These are phyloP conservation scores for Cordyceps tenuipes DNA, from an alignment of 2,329 filamentous ascomycete genomes.

Conservation along the genomic window DNA sequence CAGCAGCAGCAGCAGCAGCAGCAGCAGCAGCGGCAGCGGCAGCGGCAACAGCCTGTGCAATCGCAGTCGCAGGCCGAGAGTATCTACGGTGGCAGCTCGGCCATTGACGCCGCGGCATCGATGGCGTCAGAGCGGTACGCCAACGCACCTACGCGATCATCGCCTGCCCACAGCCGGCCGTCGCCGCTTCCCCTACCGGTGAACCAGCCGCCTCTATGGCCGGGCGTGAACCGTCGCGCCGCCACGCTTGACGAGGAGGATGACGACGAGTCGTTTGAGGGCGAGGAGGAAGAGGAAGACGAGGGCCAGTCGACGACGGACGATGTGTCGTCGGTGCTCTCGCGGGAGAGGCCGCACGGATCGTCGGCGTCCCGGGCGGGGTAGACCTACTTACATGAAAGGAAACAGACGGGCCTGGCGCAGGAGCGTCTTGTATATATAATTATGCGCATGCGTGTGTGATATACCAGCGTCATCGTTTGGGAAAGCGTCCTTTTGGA, in stretches of 20 bases:
- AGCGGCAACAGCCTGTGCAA: background rate
- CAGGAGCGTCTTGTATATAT: background rate
- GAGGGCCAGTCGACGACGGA: constrained; percentile 23
- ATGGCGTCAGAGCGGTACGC: background rate
- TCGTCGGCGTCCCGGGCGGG: background rate
- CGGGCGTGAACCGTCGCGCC: constrained; percentile 28
- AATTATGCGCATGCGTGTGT: background rate
- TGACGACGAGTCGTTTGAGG: constrained; percentile 21
- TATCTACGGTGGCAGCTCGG: constrained; percentile 4
- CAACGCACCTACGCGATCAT: constrained; percentile 13
- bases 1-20: background rate
- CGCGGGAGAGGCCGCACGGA: constrained; percentile 3
- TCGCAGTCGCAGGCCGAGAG: background rate
- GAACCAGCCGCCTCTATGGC: constrained; percentile 35
- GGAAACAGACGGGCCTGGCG: background rate
- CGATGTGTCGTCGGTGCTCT: constrained; percentile 15
- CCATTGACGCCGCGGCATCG: background rate
- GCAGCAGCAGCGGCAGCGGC: too few species aligned
- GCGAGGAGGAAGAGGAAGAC: constrained; percentile 25
- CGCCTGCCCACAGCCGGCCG: constrained; percentile 17
- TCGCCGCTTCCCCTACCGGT: constrained; percentile 17
- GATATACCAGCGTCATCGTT: background rate
- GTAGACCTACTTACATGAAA: background rate
- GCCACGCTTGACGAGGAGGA: constrained; percentile 27
- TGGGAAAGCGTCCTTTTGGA: background rate